phyloP scores from a whole-genome alignment of 805 yeast species.

The Candida sanyiensis region DNA sequence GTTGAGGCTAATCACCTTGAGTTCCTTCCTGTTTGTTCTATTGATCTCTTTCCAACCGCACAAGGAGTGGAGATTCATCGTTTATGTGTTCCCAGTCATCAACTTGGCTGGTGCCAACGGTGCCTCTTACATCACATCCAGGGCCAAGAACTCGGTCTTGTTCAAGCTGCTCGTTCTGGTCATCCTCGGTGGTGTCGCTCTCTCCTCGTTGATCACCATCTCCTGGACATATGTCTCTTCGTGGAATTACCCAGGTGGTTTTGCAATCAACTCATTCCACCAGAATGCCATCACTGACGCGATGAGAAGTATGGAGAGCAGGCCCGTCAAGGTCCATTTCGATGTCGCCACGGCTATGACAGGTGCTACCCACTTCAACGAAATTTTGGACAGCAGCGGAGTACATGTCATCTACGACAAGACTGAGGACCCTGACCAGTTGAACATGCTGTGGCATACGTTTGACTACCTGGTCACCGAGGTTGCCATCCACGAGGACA shows the following conservation, averaged over 20 bases:
- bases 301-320: not conserved
- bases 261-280: constrained; percentile 55
- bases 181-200: constrained; percentile 24
- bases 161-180: constrained; percentile 14
- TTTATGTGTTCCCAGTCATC: constrained; percentile 67
- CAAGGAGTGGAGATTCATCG: constrained; percentile 89
- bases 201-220: constrained; percentile 39
- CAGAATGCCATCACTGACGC: constrained; percentile 27
- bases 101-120: constrained; percentile 62
- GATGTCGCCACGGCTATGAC: constrained; percentile 83
- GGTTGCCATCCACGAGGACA: constrained; percentile 9
- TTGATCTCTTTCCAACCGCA: constrained; percentile 80
- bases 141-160: constrained; percentile 12
- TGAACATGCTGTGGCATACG: constrained; percentile 38
- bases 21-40: constrained; percentile 51
- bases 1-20: constrained; percentile 41
- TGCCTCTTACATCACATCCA: constrained; percentile 32
- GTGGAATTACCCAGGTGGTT: constrained; percentile 86
- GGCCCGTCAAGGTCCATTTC: constrained; percentile 46
- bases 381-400: constrained; percentile 34
- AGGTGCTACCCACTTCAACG: constrained; percentile 74
- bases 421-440: constrained; percentile 47
- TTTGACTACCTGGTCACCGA: constrained; percentile 50
- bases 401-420: constrained; percentile 56
- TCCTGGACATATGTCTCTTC: constrained; percentile 59